Evolutionary conservation across 768 basidiomycete species (phyloP), one percentile per base, ranked within the genome.

Genomic region (Lactifluus pinguis): DNA sequence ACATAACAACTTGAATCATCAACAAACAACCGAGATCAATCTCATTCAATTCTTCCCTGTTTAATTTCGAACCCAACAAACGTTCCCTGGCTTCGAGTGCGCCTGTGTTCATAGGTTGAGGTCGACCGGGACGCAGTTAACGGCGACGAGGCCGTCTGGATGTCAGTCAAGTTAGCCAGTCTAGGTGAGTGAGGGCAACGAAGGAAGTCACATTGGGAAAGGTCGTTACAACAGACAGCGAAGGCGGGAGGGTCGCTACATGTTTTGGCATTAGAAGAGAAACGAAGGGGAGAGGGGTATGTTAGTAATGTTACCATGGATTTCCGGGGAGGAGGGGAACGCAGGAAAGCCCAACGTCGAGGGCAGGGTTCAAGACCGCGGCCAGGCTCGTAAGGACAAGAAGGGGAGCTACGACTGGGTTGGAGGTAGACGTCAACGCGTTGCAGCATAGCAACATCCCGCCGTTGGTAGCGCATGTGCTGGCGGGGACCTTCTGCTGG

Each of bases 201-300:
- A 29, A 17, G 45, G 29, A n/a, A 19, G 52, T 6, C 7, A 60
- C 53, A 13, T n/a, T 49, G 14, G 0, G 0, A 3, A 30, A 32
- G 11, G n/a, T 32, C 6, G 0, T 7, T 3, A 30, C 53, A 49
- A 39, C 47, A 54, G 5, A 49, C 29, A 10, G 47, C 4, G 1
- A 0, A 0, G 2, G 21, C 6, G 21, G 1, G 1, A 44, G 29
- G 32, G 30, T n/a, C 8, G 29, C 5, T 8, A 2, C 2, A 21
- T 15, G 19, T 59, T n/a, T n/a, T 32, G 53, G 38, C 17, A 25
- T 25, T 32, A 5, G 1, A n/a, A 7, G 13, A 36, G 15, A 21
- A 15, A 4, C 2, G 2, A 15, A 19, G 9, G 21, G 14, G 11
- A 13, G 25, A 45, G 15, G 19, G 8, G 34, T 9, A 14, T 5